phyloP scores from a whole-genome alignment of 306 rosid species.

The Quercus suber region DNA sequence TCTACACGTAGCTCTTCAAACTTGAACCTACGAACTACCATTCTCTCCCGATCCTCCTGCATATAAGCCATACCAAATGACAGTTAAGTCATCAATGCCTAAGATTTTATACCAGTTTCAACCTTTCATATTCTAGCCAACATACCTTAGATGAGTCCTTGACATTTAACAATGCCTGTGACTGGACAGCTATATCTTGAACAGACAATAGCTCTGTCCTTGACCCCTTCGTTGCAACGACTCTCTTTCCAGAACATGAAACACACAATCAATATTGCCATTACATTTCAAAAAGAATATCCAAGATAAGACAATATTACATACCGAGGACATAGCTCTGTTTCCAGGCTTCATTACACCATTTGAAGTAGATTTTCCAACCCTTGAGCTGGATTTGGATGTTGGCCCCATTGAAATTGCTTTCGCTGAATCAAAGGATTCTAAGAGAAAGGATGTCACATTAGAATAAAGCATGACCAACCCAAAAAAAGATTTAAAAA shows the following conservation, averaged over 20 bases:
- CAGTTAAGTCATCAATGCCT: slow-evolving; percentile 1
- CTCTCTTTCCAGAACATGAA: slow-evolving; percentile 52
- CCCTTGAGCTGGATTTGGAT: slow-evolving; percentile 62
- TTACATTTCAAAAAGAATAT: slow-evolving; percentile 3
- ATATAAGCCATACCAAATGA: slow-evolving; percentile 20
- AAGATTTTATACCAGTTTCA: slow-evolving; percentile 3
- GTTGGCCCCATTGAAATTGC: slow-evolving; percentile 48
- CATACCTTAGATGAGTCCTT: slow-evolving; percentile 95
- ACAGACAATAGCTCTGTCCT: slow-evolving; percentile 60
- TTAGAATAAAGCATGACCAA: slow-evolving; percentile 14
- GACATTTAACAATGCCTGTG: slow-evolving; percentile 77
- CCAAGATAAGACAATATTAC: slow-evolving; percentile 12
- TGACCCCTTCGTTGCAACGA: slow-evolving; percentile 42
- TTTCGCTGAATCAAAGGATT: slow-evolving; percentile 61
- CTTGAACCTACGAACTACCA: slow-evolving; percentile 79
- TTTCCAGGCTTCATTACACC: slow-evolving; percentile 82
- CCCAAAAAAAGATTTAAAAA: slow-evolving; percentile 3
- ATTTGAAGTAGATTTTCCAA: slow-evolving; percentile 63
- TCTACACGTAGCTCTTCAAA: slow-evolving; percentile 93
- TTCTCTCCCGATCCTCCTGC: slow-evolving; percentile 95
- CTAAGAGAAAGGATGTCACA: slow-evolving; percentile 30
- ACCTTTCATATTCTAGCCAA: slow-evolving; percentile 8
- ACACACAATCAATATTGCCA: slow-evolving; percentile 17
- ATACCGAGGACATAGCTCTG: slow-evolving; percentile 68
- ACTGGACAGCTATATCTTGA: slow-evolving; percentile 77